Base-by-base conservation (phyloP, 805 yeast genomes). In the Wickerhamiella sorbophila region DNA sequence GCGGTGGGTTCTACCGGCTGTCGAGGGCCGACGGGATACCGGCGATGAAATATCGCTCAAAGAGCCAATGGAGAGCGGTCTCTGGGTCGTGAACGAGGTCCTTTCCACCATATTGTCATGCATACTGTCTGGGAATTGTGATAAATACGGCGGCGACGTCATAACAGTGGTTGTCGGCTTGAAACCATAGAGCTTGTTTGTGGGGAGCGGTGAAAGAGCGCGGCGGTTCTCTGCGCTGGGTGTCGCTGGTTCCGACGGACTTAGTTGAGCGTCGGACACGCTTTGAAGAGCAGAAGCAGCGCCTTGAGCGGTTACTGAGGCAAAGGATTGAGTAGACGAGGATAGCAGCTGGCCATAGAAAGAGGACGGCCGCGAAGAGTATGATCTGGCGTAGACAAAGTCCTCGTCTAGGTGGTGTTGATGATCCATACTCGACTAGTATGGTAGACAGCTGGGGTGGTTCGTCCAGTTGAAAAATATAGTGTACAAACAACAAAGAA, bases 1-100 rank as follows among this genome's bases (percentile, higher is more conserved):
- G 16, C 46, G 38, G 18, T 44, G 46, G 24, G 24, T 34, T 24
- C 37, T 24, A 19, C 24, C 37, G 3, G 20, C 24, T 4, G 20
- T 16, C 16, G 27, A n/a, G 24, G 22, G 27, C 17, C 27, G 27
- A 12, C 29, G 29, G 29, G 6, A 12, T 8, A 12, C 12, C 10
- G 29, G 29, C 29, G 29, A 24, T 6, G 10, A 8, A 24, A 24
- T 8, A 12, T 24, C 29, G 12, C 29, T 12, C 10, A 24, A 6
- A 24, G 29, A 24, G 6, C 29, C 29, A 24, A 24, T 24, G 6
- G 29, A 24, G 10, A 24, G 12, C 29, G 29, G 29, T 24, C 29
- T 24, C 29, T 24, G 29, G 29, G 10, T 8, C 12, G 29, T 24
- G 12, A 24, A 24, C 29, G 29, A 12, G 29, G 29, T 24, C 29